Base-by-base conservation (phyloP, 169 alveolate species). In the Plasmodium sp. region DNA sequence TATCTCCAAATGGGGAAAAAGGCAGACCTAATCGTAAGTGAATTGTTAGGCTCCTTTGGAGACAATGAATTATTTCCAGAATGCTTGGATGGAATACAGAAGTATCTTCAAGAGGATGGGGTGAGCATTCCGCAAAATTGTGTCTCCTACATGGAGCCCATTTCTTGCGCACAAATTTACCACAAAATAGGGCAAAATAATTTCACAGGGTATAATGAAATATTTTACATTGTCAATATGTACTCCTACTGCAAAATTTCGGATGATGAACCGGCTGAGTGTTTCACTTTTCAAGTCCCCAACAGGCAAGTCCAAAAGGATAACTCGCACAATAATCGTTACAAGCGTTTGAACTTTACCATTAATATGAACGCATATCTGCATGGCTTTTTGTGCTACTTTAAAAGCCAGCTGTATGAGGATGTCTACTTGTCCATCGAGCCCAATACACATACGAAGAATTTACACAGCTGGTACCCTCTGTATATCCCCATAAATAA, bases 21-120 rank as follows among this genome's bases (percentile, higher is more conserved):
- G 73, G 93, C 97, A 41, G 98, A 95, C 27, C 74, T 93, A 81
- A 95, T 96, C 22, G 92, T 96, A 56, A 96, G 98, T 62, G 98
- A 96, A 93, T 93, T 96, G 41, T 54, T 96, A 34, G 98, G 98
- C 5, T 93, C 98, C 3, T 96, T 95, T 83, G 98, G 97, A 7
- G 98, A 96, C 80, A 96, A 96, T 71, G 98, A 96, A 73, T 91
- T 96, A 45, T 95, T 96, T 54, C 98, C 98, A 16, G 98, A 96
- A 84, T 96, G 98, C 67, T 77, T 96, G n/a, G 96, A 95, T 79
- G 97, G 97, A 14, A 75, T 96, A 31, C 92, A 96, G 88, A 83
- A 85, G 62, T 93, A 81, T n/a, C 90, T 95, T 56, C 83, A 95
- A 31, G 80, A 67, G 34, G 81, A 51, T 81, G 95, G 95, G 43